Conservation (phyloP, 2,329 filamentous ascomycete genomes). For the Botrytis fragariae region DNA sequence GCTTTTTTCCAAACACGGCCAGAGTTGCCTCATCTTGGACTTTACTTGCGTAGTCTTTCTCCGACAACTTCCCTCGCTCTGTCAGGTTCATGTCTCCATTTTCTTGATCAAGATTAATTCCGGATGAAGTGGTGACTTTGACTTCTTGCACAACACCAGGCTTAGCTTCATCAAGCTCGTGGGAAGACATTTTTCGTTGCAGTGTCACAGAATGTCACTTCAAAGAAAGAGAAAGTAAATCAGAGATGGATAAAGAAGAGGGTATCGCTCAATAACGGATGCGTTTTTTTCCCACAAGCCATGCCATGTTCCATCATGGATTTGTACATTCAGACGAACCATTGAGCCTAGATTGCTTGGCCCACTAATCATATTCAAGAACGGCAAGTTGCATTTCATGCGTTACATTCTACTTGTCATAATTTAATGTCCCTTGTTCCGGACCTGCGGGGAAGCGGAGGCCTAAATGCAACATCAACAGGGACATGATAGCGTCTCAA, state of each 20-base stretch:
- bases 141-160: neutral
- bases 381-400: neutral
- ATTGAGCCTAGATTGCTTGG: neutral
- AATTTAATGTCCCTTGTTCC: neutral
- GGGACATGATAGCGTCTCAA: neutral
- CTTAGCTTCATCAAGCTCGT: neutral
- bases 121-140: neutral
- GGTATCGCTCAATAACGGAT: neutral
- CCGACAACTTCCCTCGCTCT: neutral
- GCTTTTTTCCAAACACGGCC: constrained; percentile 20
- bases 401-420: neutral
- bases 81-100: neutral
- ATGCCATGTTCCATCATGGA: neutral
- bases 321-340: neutral
- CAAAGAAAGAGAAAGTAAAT: neutral
- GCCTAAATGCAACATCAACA: neutral
- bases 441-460: neutral
- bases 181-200: neutral
- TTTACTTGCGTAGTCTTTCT: neutral
- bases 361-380: neutral
- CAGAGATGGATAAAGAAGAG: neutral
- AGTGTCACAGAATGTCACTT: neutral
- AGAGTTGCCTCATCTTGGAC: constrained; percentile 20
- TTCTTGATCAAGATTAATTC: neutral
- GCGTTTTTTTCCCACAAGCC: neutral